Evolutionary conservation across 2,329 filamentous ascomycete genomes (phyloP).

Genomic region (Sporothrix inflata): DNA sequence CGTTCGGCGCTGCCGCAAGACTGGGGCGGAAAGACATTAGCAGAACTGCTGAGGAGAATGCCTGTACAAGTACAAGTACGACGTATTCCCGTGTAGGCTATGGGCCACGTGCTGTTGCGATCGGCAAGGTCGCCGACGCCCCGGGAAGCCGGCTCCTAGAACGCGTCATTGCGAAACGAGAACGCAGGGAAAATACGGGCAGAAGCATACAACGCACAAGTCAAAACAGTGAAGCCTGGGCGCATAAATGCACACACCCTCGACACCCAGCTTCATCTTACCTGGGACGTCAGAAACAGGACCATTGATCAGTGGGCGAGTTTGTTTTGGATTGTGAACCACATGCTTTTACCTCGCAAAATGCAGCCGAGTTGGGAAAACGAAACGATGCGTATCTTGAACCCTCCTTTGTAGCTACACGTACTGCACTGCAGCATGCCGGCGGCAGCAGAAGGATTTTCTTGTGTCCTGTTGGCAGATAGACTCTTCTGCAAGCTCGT

Average conservation of each 20-base stretch:
- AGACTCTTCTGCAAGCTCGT: neutral
- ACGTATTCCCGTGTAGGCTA: neutral
- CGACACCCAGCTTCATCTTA: conserved; percentile 1
- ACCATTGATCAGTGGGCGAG: neutral
- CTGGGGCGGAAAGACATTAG: neutral
- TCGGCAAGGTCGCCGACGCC: conserved; percentile 8
- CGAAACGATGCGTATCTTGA: neutral
- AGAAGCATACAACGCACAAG: neutral
- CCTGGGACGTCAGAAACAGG: neutral
- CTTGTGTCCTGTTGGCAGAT: neutral
- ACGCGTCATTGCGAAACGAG: neutral
- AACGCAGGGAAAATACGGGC: neutral
- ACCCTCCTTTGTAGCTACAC: no score
- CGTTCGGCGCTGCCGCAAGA: neutral
- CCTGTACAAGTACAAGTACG: neutral
- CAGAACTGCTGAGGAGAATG: neutral
- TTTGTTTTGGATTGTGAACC: neutral
- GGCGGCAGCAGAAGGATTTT: neutral
- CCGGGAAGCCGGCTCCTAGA: neutral
- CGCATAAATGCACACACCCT: conserved; percentile 15
- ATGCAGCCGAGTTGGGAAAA: neutral
- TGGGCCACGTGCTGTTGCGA: conserved; percentile 11
- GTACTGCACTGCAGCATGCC: neutral
- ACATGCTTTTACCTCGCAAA: conserved; percentile 8
- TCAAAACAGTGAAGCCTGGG: neutral